Conservation (phyloP, 73 alveolate species). For the Effrenium voratum region DNA sequence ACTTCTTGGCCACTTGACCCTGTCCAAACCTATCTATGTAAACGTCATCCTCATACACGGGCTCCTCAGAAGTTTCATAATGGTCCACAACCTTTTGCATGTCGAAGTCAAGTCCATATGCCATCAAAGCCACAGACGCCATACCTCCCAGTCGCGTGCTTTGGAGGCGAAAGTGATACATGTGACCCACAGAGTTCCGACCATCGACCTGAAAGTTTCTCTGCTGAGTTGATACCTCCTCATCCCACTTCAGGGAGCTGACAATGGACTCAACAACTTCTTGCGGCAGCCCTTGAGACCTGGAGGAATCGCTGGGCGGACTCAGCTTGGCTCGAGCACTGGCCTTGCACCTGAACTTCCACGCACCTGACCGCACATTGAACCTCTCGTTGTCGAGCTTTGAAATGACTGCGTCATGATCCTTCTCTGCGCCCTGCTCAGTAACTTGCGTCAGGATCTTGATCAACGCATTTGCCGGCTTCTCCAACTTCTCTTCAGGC, state of each 20-base stretch:
- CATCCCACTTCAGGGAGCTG: not conserved
- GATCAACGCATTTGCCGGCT: not conserved
- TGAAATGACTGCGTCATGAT: not conserved
- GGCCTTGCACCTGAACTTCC: not conserved
- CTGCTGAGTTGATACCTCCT: not conserved
- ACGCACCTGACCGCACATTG: not conserved
- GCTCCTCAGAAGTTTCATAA: not conserved
- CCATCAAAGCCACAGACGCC: not conserved
- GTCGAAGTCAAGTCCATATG: not conserved
- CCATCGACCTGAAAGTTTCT: not conserved
- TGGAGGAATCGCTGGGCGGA: too few species aligned
- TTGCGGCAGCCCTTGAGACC: not conserved
- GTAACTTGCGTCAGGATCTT: not conserved
- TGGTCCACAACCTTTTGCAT: not conserved
- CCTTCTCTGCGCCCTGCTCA: not conserved
- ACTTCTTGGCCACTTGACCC: not conserved
- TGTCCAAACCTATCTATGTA: not conserved
- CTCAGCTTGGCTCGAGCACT: not conserved
- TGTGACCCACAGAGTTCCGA: not conserved
- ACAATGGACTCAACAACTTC: not conserved
- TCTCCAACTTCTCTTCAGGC: not conserved
- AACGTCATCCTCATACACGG: not conserved
- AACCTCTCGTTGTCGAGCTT: not conserved
- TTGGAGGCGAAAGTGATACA: not conserved
- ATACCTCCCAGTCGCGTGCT: not conserved